These are phyloP conservation scores for Erigeron canadensis DNA, from an alignment of 129 eudicot species.

Conservation along the genomic window DNA sequence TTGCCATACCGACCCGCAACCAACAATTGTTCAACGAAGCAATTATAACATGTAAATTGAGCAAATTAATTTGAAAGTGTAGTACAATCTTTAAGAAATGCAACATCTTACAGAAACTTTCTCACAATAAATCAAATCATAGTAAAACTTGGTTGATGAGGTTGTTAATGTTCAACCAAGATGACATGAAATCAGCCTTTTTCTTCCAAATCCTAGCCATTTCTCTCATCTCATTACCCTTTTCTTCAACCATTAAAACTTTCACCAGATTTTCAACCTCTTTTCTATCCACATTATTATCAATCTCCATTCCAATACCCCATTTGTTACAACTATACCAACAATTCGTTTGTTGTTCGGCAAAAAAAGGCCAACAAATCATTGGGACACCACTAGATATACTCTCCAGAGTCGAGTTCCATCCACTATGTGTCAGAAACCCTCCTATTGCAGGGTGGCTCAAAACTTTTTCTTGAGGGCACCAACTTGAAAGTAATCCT, in stretches of 20 bases:
- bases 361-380: constrained; percentile 28
- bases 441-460: constrained; percentile 33
- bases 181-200: constrained; percentile 19
- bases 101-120: too few species aligned
- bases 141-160: constrained; percentile 24
- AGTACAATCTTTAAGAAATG: too few species aligned
- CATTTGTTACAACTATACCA: constrained; percentile 17
- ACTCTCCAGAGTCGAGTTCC: constrained; percentile 24
- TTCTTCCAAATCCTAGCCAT: constrained; percentile 30
- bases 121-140: not conserved
- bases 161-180: constrained; percentile 18
- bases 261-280: constrained; percentile 34
- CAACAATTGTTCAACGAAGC: too few species aligned
- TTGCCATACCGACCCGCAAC: too few species aligned
- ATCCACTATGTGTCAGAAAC: constrained; percentile 26
- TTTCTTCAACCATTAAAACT: constrained; percentile 32
- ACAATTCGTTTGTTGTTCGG: constrained; percentile 21
- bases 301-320: constrained; percentile 30
- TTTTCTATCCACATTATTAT: constrained; percentile 10
- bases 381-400: constrained; percentile 20
- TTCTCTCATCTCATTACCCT: constrained; percentile 32
- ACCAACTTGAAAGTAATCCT: constrained; percentile 25
- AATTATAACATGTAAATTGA: too few species aligned
- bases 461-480: constrained; percentile 29
- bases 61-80: too few species aligned